These are phyloP conservation scores for Mycena filopes DNA, from an alignment of 768 basidiomycete genomes.

Conservation along the genomic window DNA sequence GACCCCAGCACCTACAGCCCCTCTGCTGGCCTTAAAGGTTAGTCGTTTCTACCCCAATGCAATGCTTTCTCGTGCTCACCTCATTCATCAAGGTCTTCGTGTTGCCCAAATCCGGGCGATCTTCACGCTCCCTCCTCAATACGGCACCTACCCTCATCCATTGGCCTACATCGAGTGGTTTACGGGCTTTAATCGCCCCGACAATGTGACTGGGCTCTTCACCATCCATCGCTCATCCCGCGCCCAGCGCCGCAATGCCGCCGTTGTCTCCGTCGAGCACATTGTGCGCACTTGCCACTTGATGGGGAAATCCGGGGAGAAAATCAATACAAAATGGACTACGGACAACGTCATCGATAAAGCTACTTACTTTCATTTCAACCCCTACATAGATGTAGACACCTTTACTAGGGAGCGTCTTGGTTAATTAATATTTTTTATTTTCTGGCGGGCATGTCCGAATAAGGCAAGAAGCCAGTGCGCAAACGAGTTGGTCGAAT, in stretches of 20 bases:
- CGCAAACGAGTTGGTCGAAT: too few relatives aligned
- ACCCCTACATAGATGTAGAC: constrained; percentile 31
- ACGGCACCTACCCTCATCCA: constrained; percentile 21
- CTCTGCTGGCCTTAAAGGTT: constrained; percentile 12
- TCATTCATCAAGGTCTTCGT: constrained; percentile 27
- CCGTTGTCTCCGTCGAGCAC: constrained; percentile 30
- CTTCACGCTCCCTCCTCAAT: constrained; percentile 28
- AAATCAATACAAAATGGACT: constrained; percentile 29
- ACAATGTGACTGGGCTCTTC: constrained; percentile 32
- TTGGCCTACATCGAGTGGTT: constrained; percentile 44
- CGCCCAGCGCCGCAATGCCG: constrained; percentile 29
- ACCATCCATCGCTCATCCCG: constrained; percentile 34
- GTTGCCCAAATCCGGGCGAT: constrained; percentile 37
- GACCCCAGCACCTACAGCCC: constrained; percentile 5
- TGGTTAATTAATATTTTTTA: neutral
- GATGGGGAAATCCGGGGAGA: constrained; percentile 26
- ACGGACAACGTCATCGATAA: constrained; percentile 34
- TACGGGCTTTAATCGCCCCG: constrained; percentile 31
- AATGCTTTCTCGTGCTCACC: neutral
- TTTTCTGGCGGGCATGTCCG: too few relatives aligned
- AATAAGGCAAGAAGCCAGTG: neutral
- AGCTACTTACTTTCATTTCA: constrained; percentile 24
- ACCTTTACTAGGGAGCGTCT: constrained; percentile 22
- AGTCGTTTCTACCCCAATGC: neutral
- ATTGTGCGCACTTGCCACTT: constrained; percentile 35